These are phyloP conservation scores for Neoboletus brunneissimus DNA, from an alignment of 768 basidiomycete species.

Conservation along the genomic window DNA sequence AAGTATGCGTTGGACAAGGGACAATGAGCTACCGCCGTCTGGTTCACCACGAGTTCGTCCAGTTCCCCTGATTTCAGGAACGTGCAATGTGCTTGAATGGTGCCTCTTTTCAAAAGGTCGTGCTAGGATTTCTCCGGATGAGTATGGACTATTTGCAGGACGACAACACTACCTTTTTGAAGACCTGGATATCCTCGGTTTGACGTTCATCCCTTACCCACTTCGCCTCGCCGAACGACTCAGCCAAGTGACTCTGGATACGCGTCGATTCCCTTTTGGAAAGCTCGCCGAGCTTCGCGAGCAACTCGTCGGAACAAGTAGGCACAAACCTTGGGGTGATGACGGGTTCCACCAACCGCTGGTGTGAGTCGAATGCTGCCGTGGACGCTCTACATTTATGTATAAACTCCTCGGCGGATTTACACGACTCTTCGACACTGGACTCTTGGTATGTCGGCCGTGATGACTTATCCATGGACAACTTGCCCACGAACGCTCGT, in stretches of 20 bases:
- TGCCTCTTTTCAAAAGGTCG: slow-evolving; percentile 57
- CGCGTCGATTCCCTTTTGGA: slow-evolving; percentile 44
- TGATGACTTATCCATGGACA: slow-evolving; percentile 84
- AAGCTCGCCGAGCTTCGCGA: slow-evolving; percentile 59
- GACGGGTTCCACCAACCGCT: slow-evolving; percentile 70
- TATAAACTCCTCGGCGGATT: slow-evolving; percentile 56
- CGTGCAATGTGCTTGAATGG: slow-evolving; percentile 89
- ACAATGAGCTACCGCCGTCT: slow-evolving; percentile 78
- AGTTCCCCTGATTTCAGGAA: slow-evolving; percentile 59
- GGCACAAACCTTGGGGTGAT: slow-evolving; percentile 90
- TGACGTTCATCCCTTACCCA: slow-evolving; percentile 63
- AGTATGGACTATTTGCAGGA: slow-evolving; percentile 1
- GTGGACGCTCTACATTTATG: slow-evolving; percentile 43
- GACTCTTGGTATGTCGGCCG: slow-evolving; percentile 69
- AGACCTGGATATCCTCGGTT: slow-evolving; percentile 70
- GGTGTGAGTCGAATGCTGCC: slow-evolving; percentile 40
- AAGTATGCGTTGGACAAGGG: slow-evolving; percentile 90
- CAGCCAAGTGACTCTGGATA: slow-evolving; percentile 82
- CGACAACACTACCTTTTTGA: slow-evolving; percentile 51
- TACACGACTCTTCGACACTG: slow-evolving; percentile 47
- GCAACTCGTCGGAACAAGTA: slow-evolving; percentile 73
- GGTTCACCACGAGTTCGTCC: slow-evolving; percentile 43
- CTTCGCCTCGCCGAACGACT: slow-evolving; percentile 71
- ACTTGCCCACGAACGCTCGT: slow-evolving; percentile 82
- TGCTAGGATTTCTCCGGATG: slow-evolving; percentile 38